These are phyloP conservation scores for Teunomyces lycoperdinae DNA, from an alignment of 805 yeast species.

Conservation along the genomic window DNA sequence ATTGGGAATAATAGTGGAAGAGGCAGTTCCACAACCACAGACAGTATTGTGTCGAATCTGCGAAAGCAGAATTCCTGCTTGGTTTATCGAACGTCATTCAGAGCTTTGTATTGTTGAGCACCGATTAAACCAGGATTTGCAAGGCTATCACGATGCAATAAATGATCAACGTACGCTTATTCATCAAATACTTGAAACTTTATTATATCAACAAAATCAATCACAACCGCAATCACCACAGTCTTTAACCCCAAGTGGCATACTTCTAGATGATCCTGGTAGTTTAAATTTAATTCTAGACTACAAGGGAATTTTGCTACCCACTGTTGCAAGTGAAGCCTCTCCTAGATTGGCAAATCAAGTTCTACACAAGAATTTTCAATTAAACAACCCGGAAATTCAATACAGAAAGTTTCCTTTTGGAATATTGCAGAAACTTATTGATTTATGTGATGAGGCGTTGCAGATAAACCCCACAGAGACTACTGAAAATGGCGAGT, in stretches of 20 bases:
- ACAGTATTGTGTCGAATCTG: constrained; percentile 87
- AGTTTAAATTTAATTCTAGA: constrained; percentile 28
- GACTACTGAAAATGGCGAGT: constrained; percentile 33
- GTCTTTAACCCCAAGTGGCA: constrained; percentile 14
- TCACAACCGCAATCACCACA: constrained; percentile 8
- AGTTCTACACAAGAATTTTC: constrained; percentile 14
- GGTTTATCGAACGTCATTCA: constrained; percentile 95
- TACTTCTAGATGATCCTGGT: constrained; percentile 9
- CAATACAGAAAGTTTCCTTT: constrained; percentile 55
- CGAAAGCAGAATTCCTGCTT: constrained; percentile 84
- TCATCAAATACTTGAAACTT: constrained; percentile 39
- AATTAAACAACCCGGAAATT: constrained; percentile 38
- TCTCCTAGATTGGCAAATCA: constrained; percentile 20
- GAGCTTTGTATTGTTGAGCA: constrained; percentile 86
- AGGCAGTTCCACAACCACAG: constrained; percentile 72
- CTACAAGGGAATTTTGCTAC: constrained; percentile 60
- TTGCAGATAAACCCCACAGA: constrained; percentile 59
- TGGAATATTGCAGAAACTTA: constrained; percentile 53
- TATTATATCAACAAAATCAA: constrained; percentile 21
- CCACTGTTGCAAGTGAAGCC: constrained; percentile 16
- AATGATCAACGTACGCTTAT: constrained; percentile 65
- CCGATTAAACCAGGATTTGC: constrained; percentile 73
- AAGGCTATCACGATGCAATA: constrained; percentile 69
- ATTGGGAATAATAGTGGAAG: constrained; percentile 60
- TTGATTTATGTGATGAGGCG: constrained; percentile 74